These are phyloP conservation scores for Capsicum pubescens DNA, from an alignment of 257 asterid species.

Conservation along the genomic window DNA sequence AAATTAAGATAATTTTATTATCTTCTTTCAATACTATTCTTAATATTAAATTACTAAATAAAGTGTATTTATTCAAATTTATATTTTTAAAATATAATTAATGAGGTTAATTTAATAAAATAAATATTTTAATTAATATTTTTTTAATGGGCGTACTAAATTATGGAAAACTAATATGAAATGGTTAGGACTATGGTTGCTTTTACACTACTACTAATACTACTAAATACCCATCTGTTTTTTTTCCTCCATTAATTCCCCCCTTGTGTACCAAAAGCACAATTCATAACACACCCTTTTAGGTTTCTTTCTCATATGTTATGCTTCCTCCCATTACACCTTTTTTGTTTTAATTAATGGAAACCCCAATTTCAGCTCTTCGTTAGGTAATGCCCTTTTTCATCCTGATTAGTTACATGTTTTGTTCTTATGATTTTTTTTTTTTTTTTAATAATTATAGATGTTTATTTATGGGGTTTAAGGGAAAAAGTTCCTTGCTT, in stretches of 20 bases:
- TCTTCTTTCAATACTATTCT: too few relatives aligned
- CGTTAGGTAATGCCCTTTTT: not conserved
- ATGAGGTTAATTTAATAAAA: too few relatives aligned
- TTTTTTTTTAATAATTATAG: too few relatives aligned
- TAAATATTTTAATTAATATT: too few relatives aligned
- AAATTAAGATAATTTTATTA: too few relatives aligned
- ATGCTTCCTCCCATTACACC: too few relatives aligned
- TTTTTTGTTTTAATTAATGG: not conserved
- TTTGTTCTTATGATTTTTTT: too few relatives aligned
- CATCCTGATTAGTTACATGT: not conserved
- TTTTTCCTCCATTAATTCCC: not conserved
- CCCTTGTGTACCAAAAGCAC: not conserved
- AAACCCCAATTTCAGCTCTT: not conserved
- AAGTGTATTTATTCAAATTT: too few relatives aligned
- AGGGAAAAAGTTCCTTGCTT: not conserved
- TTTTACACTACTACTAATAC: not conserved
- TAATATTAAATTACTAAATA: too few relatives aligned
- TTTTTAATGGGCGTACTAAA: too few relatives aligned
- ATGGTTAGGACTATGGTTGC: not conserved
- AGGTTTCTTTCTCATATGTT: not conserved
- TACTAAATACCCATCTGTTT: constrained; percentile 2
- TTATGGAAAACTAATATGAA: too few relatives aligned
- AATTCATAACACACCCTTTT: not conserved
- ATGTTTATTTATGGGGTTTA: not conserved
- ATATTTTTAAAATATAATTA: too few relatives aligned